phyloP scores from a whole-genome alignment of 1,284 basidiomycete species.

The Trametes hirsuta region DNA sequence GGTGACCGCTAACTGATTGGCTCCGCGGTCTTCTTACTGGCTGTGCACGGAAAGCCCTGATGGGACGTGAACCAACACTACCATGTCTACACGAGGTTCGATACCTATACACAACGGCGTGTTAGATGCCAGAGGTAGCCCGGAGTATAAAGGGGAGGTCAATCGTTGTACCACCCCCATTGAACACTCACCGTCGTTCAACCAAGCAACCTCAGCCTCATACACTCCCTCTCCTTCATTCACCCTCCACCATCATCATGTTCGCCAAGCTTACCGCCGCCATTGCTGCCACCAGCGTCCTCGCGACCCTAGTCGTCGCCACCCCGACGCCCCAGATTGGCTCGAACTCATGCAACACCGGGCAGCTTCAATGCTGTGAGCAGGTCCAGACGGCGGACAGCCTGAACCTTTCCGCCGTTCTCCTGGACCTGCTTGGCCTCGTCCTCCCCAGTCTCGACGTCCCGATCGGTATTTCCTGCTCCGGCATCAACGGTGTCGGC shows the following conservation, averaged over 20 bases:
- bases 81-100: too few relatives aligned
- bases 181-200: constrained; percentile 6
- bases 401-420: neutral
- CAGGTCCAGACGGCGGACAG: constrained; percentile 17
- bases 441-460: constrained; percentile 24
- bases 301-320: constrained; percentile 11
- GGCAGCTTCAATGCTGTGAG: constrained; percentile 31
- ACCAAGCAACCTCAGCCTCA: neutral
- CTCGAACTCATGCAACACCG: constrained; percentile 25
- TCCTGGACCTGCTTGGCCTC: constrained; percentile 27
- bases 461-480: constrained; percentile 31
- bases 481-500: constrained; percentile 27
- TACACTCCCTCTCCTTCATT: neutral
- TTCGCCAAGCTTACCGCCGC: constrained; percentile 3
- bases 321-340: neutral
- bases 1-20: too few relatives aligned
- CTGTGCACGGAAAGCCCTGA: too few relatives aligned
- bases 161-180: neutral
- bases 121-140: too few relatives aligned
- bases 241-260: neutral
- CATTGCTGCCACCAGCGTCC: neutral
- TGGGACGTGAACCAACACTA: too few relatives aligned
- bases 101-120: too few relatives aligned
- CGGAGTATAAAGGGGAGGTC: neutral
- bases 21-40: too few relatives aligned